These are phyloP conservation scores for Polytrichum formosum DNA, from an alignment of 225 moss, liverwort and hornwort species.

Conservation along the genomic window DNA sequence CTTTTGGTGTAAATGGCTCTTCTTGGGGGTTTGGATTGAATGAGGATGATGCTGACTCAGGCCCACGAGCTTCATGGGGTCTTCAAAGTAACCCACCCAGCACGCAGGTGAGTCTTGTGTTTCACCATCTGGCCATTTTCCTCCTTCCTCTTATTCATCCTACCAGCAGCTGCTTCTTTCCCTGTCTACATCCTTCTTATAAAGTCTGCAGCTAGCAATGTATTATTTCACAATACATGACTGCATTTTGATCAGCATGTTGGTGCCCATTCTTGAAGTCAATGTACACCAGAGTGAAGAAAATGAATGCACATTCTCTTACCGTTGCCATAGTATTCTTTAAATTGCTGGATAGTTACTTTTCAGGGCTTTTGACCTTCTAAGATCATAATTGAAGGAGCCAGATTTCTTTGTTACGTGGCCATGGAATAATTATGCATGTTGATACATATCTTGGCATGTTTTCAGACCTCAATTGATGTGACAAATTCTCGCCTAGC, in stretches of 20 bases:
- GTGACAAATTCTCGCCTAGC: conserved; percentile 26
- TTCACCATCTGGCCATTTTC: background rate
- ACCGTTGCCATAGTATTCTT: too few relatives aligned
- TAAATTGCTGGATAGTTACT: too few relatives aligned
- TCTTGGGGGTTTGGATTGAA: conserved; percentile 72
- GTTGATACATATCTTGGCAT: background rate
- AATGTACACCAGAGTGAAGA: too few relatives aligned
- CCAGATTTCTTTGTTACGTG: background rate
- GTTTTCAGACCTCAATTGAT: conserved; percentile 40
- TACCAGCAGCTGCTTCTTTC: too few relatives aligned
- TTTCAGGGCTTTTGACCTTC: too few relatives aligned
- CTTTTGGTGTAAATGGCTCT: conserved; percentile 57
- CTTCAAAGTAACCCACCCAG: conserved; percentile 73
- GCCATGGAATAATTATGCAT: conserved; percentile 1
- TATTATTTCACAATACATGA: too few relatives aligned
- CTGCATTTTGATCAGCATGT: too few relatives aligned
- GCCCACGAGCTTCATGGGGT: conserved; percentile 76
- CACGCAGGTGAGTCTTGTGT: conserved; percentile 53
- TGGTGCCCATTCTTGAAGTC: too few relatives aligned
- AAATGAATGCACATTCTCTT: too few relatives aligned
- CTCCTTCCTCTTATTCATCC: conserved; percentile 1
- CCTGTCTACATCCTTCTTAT: too few relatives aligned
- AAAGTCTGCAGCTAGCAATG: too few relatives aligned
- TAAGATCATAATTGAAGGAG: too few relatives aligned
- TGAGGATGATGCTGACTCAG: conserved; percentile 77